Percentiles rank a stretch among this genome's conserved stretches.
Conservation (phyloP, 2,329 filamentous ascomycete species). For the Gaeumannomyces sp. region DNA sequence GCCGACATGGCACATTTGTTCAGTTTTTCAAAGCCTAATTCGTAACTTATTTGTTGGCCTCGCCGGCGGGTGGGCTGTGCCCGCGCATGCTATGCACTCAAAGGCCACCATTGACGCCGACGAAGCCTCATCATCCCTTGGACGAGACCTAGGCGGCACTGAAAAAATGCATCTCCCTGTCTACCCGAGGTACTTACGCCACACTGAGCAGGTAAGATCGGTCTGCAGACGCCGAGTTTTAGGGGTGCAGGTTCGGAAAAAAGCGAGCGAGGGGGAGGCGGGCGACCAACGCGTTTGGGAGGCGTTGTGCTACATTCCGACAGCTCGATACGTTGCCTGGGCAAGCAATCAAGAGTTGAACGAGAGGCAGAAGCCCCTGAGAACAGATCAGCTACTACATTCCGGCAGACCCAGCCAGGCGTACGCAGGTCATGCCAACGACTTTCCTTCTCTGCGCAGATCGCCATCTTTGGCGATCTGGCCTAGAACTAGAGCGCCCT, state of each 20-base stretch:
- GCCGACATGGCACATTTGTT: not conserved
- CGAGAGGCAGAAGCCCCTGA: not conserved
- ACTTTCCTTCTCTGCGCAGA: not conserved
- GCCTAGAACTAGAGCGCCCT: too few relatives aligned
- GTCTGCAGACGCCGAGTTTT: too few relatives aligned
- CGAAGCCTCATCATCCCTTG: too few relatives aligned
- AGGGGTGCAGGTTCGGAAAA: too few relatives aligned
- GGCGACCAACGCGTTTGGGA: not conserved
- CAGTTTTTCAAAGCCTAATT: not conserved
- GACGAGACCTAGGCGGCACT: too few relatives aligned
- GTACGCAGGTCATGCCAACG: not conserved
- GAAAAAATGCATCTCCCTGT: too few relatives aligned
- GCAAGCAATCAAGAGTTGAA: not conserved
- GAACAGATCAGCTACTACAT: not conserved
- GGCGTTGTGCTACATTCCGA: not conserved
- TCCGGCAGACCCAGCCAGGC: not conserved
- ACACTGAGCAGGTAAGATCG: too few relatives aligned
- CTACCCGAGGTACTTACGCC: too few relatives aligned
- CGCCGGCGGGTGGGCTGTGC: not conserved
- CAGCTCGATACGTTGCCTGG: not conserved
- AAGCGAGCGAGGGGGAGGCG: not conserved
- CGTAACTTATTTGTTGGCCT: not conserved
- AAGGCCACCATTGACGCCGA: not conserved
- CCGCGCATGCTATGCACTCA: too few relatives aligned
- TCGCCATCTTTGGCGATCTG: too few relatives aligned